Base-by-base conservation (phyloP, 2,329 filamentous ascomycete genomes). In the Phoma herbarum region DNA sequence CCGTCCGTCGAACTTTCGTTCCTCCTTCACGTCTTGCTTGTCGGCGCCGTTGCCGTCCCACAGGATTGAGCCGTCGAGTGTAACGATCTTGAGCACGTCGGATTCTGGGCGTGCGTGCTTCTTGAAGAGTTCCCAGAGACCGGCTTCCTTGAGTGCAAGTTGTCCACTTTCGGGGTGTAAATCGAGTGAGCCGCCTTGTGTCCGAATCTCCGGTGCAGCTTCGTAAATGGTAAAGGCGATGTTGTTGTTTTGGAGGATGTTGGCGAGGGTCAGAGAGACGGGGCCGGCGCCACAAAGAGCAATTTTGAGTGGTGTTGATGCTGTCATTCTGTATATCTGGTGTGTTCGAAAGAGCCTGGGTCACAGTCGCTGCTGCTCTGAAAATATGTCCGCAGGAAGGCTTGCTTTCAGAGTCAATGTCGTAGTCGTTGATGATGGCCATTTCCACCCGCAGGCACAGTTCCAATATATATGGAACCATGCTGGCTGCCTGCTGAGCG, bases 81-180 rank as follows among this genome's bases (percentile, higher is more conserved):
- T 79, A 11, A 81, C 75, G 8, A 86, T 72, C 46, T 82, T 77
- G 54, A 83, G 60, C 28, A 79, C 80, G 53, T 86, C 83, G 54
- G 81, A 79, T 60, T 86, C 84, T 42, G 82, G 83, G 37, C 84
- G 81, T 2, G 82, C 82, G 51, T 81, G 61, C 59, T 80, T 76
- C n/a, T 76, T 63, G 69, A 86, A 87, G 29, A 81, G 75, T 1
- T 82, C 79, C 69, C 77, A 83, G 6, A 87, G 71, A 0, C 78
- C 79, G 4, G 83, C 83, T 55, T 83, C 80, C 51, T 79, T 79
- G 46, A 87, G 67, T 0, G 84, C 84, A 4, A 77, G 73, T 29
- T 86, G 79, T 0, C 85, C 85, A 1, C 81, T 82, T 3, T 74
- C 62, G 0, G 79, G 80, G 61, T 87, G 84, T 9, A 88, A 72